Evolutionary conservation across 345 rosid genomes (phyloP).

Genomic region (Gossypium thurberi): DNA sequence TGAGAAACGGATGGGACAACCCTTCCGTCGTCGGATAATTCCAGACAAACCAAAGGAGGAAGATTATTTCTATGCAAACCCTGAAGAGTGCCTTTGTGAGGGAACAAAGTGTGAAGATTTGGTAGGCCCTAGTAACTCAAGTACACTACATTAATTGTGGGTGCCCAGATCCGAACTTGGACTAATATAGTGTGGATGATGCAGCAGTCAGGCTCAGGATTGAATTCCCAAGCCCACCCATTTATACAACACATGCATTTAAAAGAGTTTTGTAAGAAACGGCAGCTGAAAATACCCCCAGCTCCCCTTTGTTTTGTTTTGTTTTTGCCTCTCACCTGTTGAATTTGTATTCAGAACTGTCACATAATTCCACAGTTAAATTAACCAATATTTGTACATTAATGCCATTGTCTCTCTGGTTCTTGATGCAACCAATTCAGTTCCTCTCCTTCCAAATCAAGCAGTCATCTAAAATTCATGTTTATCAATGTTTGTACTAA

Average conservation of each 20-base stretch:
- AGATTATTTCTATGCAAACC: slow-evolving; percentile 93
- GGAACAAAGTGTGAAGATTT: slow-evolving; percentile 52
- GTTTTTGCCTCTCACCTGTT: slow-evolving; percentile 12
- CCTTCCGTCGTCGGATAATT: slow-evolving; percentile 45
- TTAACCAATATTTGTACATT: slow-evolving; percentile 11
- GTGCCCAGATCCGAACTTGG: background rate
- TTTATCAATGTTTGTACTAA: too few relatives aligned
- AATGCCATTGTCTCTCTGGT: background rate
- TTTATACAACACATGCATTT: slow-evolving; percentile 9
- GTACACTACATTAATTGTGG: slow-evolving; percentile 9
- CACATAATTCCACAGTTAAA: slow-evolving; percentile 11
- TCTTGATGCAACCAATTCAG: too few relatives aligned
- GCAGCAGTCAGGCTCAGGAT: slow-evolving; percentile 5
- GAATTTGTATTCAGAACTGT: slow-evolving; percentile 12
- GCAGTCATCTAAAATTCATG: too few relatives aligned
- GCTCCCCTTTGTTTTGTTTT: slow-evolving; percentile 7
- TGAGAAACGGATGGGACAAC: slow-evolving; percentile 68
- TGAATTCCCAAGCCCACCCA: background rate
- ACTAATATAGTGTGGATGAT: background rate
- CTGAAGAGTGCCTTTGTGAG: slow-evolving; percentile 85
- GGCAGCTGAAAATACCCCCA: slow-evolving; percentile 14
- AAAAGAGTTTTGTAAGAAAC: slow-evolving; percentile 22
- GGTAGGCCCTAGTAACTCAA: slow-evolving; percentile 34
- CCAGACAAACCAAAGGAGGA: slow-evolving; percentile 87
- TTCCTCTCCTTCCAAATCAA: background rate